Percentiles rank a stretch among this genome's conserved stretches.
Conservation (phyloP, 768 basidiomycete genomes). For the Trametes sanguinea region DNA sequence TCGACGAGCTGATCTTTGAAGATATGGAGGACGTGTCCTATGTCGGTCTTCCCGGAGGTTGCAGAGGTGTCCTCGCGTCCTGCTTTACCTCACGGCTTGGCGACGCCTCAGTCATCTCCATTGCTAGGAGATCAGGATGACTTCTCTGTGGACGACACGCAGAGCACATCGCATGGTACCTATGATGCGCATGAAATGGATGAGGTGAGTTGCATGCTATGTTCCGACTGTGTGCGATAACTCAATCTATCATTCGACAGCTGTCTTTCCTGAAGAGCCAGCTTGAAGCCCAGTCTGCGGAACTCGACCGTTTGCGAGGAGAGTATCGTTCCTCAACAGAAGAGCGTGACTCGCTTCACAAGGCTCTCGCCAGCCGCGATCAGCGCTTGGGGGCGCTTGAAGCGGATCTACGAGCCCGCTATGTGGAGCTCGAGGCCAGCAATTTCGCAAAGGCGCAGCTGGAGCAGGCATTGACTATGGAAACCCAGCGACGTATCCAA, state of each 20-base stretch:
- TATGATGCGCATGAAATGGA: background rate
- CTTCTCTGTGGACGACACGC: background rate
- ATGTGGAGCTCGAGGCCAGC: background rate
- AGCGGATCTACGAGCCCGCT: background rate
- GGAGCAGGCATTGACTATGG: background rate
- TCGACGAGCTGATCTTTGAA: conserved; percentile 24
- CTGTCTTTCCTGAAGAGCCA: background rate
- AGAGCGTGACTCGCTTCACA: background rate
- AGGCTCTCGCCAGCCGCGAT: background rate
- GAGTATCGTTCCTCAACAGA: background rate
- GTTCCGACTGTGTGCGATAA: too few species aligned
- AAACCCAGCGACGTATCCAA: background rate
- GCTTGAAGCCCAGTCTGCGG: background rate
- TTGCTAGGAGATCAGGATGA: conserved; percentile 6
- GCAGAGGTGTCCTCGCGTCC: background rate
- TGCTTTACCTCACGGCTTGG: background rate
- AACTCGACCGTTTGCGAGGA: conserved; percentile 5
- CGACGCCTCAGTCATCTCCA: conserved; percentile 10
- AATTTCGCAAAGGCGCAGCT: background rate
- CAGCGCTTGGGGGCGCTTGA: background rate
- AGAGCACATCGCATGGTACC: background rate
- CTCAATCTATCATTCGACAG: background rate
- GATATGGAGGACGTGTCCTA: conserved; percentile 9
- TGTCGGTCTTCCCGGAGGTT: conserved; percentile 7
- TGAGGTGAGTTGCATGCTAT: background rate